Evolutionary conservation across 2,329 filamentous ascomycete genomes (phyloP).

Genomic region (Hypoxylon sp.): DNA sequence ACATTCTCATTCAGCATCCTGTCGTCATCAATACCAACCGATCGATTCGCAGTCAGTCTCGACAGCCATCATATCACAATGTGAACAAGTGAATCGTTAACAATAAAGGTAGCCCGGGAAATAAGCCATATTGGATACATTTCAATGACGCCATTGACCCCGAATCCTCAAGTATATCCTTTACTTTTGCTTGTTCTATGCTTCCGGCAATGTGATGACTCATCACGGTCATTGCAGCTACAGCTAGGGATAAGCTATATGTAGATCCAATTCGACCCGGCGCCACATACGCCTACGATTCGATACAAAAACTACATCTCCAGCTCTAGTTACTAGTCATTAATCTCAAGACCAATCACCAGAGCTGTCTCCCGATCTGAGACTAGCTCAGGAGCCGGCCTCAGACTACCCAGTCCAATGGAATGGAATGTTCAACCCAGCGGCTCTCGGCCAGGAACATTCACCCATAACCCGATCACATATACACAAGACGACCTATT

Average conservation of each 20-base stretch:
- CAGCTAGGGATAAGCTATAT: neutral
- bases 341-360: neutral
- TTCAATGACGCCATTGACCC: conserved; percentile 16
- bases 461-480: neutral
- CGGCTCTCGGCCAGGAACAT: too few relatives aligned
- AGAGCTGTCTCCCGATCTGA: neutral
- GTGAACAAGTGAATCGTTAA: neutral
- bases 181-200: neutral
- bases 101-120: neutral
- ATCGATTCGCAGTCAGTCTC: neutral
- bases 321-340: neutral
- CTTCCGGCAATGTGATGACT: neutral
- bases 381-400: neutral
- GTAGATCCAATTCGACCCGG: neutral
- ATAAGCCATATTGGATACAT: neutral
- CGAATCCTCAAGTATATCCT: neutral
- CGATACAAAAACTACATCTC: neutral
- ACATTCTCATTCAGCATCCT: neutral
- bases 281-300: neutral
- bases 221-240: neutral
- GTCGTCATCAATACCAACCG: conserved; percentile 1
- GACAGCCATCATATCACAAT: neutral
- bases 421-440: neutral
- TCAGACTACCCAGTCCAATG: neutral
- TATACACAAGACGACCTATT: neutral